Base-by-base conservation (phyloP, 805 yeast species). In the Sugiyamaella qingdaonensis region DNA sequence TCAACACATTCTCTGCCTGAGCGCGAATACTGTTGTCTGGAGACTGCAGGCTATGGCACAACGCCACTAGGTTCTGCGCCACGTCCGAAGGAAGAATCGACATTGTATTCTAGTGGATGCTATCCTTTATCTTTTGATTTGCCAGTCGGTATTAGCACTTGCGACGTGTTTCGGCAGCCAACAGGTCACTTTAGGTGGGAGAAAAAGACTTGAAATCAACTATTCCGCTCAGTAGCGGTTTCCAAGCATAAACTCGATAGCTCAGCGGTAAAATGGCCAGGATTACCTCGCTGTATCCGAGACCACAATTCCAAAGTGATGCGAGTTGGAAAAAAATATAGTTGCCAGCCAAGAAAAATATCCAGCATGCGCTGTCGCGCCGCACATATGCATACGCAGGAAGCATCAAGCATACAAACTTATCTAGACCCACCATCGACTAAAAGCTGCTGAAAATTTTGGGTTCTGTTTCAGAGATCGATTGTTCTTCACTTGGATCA, bases 21-120 rank as follows among this genome's bases (percentile, higher is more conserved):
- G 91, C 73, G 65, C 99, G 86, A 34, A 78, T 69, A 10, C 72
- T 64, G 67, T 92, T 91, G 62, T 91, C 89, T 8, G 95, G 75
- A 4, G 97, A 86, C 8, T 90, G 79, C 57, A 92, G 79, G 16
- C 85, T 88, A 58, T 73, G 70, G 34, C 89, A 72, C 41, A 90
- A 76, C 57, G 78, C 77, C 18, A 72, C 58, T 60, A 89, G 72
- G 1, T 80, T 79, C 33, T 64, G 69, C 52, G 80, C 78, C 41
- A 80, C 78, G 35, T 87, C 89, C 24, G 78, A 76, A 31, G 94
- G 85, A 55, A 88, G 51, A 41, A 48, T 51, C 33, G 67, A 57
- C 66, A 53, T 68, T 64, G 4, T 64, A 2, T 2, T 48, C 13
- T 14, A 24, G 29, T 4, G 29, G 29, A 24, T 24, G 29, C 29